These are phyloP conservation scores for Ustilago vetiveriae DNA, from an alignment of 1,284 basidiomycete genomes.

Conservation along the genomic window DNA sequence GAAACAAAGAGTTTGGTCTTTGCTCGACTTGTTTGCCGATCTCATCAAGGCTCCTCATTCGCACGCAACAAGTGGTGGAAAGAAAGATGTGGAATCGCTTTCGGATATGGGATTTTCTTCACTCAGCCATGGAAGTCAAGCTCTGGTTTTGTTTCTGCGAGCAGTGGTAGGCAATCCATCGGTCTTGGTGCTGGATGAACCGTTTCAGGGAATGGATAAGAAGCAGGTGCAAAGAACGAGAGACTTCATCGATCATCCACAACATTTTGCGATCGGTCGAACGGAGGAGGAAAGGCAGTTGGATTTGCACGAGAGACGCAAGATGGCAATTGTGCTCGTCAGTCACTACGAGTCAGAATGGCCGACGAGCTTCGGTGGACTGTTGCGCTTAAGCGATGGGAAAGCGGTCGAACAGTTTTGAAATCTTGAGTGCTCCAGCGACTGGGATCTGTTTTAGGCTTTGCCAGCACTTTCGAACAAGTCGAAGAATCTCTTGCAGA, in stretches of 20 bases:
- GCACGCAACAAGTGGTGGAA: not conserved
- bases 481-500: conserved; percentile 34
- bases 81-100: conserved; percentile 11
- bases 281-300: conserved; percentile 1
- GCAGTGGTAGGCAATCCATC: conserved; percentile 55
- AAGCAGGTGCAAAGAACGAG: conserved; percentile 47
- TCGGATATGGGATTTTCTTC: conserved; percentile 28
- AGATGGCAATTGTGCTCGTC: conserved; percentile 55
- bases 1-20: conserved; percentile 20
- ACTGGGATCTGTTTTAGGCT: conserved; percentile 6
- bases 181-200: conserved; percentile 63
- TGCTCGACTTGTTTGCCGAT: conserved; percentile 47
- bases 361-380: conserved; percentile 48
- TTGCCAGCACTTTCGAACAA: conserved; percentile 33
- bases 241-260: conserved; percentile 44
- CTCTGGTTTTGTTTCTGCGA: conserved; percentile 59
- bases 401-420: conserved; percentile 43
- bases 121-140: conserved; percentile 58
- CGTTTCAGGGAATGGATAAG: conserved; percentile 64
- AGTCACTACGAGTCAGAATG: conserved; percentile 66
- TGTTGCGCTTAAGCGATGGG: conserved; percentile 54
- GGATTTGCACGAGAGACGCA: conserved; percentile 24
- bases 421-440: not conserved
- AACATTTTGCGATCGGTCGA: conserved; percentile 15
- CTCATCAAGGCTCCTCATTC: conserved; percentile 33